Evolutionary conservation across 1,284 basidiomycete species (phyloP).

Genomic region (Ganoderma meredithae): DNA sequence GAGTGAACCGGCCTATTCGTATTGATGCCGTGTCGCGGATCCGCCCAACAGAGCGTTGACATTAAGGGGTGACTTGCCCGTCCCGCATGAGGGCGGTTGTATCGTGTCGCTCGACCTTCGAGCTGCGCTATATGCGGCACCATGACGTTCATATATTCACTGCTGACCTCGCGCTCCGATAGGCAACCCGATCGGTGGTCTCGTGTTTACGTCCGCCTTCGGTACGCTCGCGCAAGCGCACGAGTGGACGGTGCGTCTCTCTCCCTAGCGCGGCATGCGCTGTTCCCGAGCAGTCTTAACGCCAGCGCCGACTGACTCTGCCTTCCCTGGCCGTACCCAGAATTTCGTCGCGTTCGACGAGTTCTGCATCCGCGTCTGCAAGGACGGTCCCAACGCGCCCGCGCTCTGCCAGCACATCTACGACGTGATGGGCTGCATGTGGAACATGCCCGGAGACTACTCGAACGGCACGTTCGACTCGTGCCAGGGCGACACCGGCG

Average conservation of each 20-base stretch:
- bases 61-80: background rate
- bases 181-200: slow-evolving; percentile 73
- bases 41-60: background rate
- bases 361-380: slow-evolving; percentile 83
- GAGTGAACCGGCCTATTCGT: slow-evolving; percentile 20
- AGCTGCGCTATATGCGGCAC: background rate
- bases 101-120: background rate
- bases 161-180: slow-evolving; percentile 34
- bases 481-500: slow-evolving; percentile 59
- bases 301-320: background rate
- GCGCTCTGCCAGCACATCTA: slow-evolving; percentile 72
- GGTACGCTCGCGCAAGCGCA: slow-evolving; percentile 62
- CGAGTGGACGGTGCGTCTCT: slow-evolving; percentile 66
- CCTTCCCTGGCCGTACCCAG: slow-evolving; percentile 31
- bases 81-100: background rate
- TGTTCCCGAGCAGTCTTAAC: background rate
- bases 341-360: slow-evolving; percentile 64
- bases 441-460: slow-evolving; percentile 77
- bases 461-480: slow-evolving; percentile 61
- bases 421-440: slow-evolving; percentile 69
- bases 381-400: slow-evolving; percentile 62
- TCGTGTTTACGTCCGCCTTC: slow-evolving; percentile 78
- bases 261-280: slow-evolving; percentile 1
- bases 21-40: background rate
- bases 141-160: background rate